These are phyloP conservation scores for Plasmodium blacklocki DNA, from an alignment of 169 alveolate species.

Conservation along the genomic window DNA sequence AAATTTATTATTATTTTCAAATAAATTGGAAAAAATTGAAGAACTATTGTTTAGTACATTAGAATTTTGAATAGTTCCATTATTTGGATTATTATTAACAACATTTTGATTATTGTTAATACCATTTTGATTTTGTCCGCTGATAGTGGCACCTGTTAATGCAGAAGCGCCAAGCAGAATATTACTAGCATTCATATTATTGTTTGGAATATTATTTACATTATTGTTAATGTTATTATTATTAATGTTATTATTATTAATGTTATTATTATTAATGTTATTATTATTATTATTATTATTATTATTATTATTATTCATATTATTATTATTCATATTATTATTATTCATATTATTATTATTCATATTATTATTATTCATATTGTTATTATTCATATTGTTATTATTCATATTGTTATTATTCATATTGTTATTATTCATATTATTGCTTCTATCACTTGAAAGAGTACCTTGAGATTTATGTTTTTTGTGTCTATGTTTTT, in stretches of 20 bases:
- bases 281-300: background rate
- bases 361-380: background rate
- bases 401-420: constrained; percentile 5
- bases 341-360: background rate
- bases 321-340: constrained; percentile 10
- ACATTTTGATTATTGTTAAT: constrained; percentile 3
- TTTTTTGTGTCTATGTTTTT: constrained; percentile 34
- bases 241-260: background rate
- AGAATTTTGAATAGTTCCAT: background rate
- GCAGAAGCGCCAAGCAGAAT: constrained; percentile 15
- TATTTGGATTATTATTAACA: background rate
- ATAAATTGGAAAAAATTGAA: constrained; percentile 15
- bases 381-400: constrained; percentile 9
- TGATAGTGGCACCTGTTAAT: constrained; percentile 13
- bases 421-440: background rate
- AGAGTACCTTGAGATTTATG: constrained; percentile 20
- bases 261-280: background rate
- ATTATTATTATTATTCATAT: constrained; percentile 3
- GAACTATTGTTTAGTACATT: constrained; percentile 2
- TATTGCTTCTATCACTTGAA: constrained; percentile 11
- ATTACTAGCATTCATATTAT: background rate
- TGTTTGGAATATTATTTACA: background rate
- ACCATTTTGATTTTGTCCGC: constrained; percentile 9
- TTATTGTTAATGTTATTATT: background rate
- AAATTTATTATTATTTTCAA: constrained; percentile 28